These are phyloP conservation scores for Colletotrichum sp. DNA, from an alignment of 2,329 filamentous ascomycete species.

Conservation along the genomic window DNA sequence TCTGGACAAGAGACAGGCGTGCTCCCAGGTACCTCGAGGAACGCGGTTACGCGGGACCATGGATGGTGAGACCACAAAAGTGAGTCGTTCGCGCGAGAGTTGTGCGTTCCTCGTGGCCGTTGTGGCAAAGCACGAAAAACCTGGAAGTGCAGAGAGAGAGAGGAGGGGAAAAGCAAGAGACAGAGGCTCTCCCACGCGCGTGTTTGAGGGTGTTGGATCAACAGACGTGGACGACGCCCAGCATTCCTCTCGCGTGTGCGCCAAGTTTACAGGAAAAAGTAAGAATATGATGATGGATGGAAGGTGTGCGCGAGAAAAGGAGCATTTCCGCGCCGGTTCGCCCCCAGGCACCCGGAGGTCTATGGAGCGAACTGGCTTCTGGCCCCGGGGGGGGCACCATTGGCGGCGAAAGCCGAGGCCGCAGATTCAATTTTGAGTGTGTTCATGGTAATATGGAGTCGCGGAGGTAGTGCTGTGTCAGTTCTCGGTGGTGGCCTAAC, in stretches of 20 bases:
- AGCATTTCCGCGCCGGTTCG: not conserved
- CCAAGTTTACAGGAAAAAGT: not conserved
- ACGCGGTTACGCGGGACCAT: conserved; percentile 7
- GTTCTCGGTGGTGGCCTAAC: not conserved
- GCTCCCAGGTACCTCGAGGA: conserved; percentile 4
- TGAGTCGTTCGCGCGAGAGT: conserved; percentile 6
- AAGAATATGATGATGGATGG: not conserved
- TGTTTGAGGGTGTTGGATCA: not conserved
- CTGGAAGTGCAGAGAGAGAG: not conserved
- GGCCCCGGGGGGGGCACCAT: not conserved
- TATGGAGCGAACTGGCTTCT: not conserved
- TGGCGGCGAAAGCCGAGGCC: not conserved
- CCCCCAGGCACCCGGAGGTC: not conserved
- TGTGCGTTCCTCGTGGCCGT: conserved; percentile 17
- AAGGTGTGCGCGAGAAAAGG: not conserved
- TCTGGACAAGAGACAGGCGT: not conserved
- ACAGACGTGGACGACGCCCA: not conserved
- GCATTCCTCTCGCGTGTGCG: conserved; percentile 3
- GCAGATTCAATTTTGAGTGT: not conserved
- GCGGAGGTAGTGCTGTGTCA: not conserved
- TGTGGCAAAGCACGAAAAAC: not conserved
- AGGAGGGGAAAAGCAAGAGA: not conserved
- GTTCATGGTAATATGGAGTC: not conserved
- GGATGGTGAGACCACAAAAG: not conserved
- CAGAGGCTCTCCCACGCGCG: not conserved